phyloP scores from a whole-genome alignment of 768 basidiomycete species.

The Baorangia bicolor region DNA sequence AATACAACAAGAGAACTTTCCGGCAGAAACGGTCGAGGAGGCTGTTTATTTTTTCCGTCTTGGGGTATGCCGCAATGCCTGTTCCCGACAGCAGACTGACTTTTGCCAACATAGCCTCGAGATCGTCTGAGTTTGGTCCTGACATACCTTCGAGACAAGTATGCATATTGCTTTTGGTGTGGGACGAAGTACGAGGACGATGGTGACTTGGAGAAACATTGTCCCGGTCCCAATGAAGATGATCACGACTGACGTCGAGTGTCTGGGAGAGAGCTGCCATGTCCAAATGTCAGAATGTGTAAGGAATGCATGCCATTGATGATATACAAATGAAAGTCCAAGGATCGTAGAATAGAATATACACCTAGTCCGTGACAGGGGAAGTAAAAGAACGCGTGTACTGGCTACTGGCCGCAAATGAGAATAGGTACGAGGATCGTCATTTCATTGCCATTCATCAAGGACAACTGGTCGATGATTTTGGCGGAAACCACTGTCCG shows the following conservation, averaged over 20 bases:
- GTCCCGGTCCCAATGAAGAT: conserved; percentile 77
- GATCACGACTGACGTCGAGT: conserved; percentile 64
- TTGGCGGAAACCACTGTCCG: background rate
- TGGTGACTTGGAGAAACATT: conserved; percentile 60
- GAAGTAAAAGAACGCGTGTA: conserved; percentile 17
- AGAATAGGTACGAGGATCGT: background rate
- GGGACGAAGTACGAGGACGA: conserved; percentile 67
- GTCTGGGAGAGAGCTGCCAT: background rate
- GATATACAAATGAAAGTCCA: conserved; percentile 33
- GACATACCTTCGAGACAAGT: conserved; percentile 67
- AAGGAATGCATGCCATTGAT: conserved; percentile 26
- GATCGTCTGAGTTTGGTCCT: conserved; percentile 69
- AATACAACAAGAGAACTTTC: conserved; percentile 38
- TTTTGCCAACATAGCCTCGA: conserved; percentile 50
- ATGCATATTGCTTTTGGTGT: conserved; percentile 89
- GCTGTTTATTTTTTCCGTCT: conserved; percentile 64
- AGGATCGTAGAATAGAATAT: conserved; percentile 15
- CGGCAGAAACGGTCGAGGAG: conserved; percentile 63
- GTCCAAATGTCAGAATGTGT: background rate
- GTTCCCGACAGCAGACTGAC: conserved; percentile 12
- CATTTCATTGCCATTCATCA: background rate
- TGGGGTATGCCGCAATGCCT: conserved; percentile 42
- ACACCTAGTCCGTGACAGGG: conserved; percentile 19
- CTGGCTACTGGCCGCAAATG: background rate
- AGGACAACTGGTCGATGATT: background rate